phyloP scores from a whole-genome alignment of 108 stramenopile species.

The Skeletonema menzelii region DNA sequence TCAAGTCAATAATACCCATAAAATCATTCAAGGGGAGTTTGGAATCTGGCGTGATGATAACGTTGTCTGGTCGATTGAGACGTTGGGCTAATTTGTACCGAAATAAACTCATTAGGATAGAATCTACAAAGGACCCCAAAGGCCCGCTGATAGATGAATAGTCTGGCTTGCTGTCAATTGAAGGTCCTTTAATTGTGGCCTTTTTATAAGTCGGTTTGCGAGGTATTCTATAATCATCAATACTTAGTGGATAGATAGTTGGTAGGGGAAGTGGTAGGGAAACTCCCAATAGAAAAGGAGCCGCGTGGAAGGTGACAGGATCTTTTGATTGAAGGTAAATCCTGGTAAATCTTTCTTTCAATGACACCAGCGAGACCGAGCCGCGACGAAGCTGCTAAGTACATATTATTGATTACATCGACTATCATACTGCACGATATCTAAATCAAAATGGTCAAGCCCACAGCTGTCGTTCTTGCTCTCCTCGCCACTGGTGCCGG shows the following conservation, averaged over 20 bases:
- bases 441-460: neutral
- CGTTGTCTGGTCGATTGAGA: slow-evolving; percentile 24
- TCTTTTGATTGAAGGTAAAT: neutral
- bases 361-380: neutral
- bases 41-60: slow-evolving; percentile 32
- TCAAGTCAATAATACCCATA: slow-evolving; percentile 68
- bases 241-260: no score
- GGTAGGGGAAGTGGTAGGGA: neutral
- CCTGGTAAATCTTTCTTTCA: neutral
- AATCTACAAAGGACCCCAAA: slow-evolving; percentile 60
- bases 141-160: slow-evolving; percentile 77
- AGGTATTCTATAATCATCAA: no score
- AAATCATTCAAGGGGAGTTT: slow-evolving; percentile 53
- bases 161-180: slow-evolving; percentile 67
- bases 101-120: slow-evolving; percentile 59
- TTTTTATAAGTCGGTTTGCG: neutral
- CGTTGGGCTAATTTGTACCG: slow-evolving; percentile 58
- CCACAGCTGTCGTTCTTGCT: neutral
- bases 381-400: no score
- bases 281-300: neutral
- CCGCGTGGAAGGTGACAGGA: neutral
- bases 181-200: slow-evolving; percentile 50
- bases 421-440: no score
- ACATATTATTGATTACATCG: no score
- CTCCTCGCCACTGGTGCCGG: slow-evolving; percentile 2